These are phyloP conservation scores for Podochytrium sp. DNA, from an alignment of 192 early-diverging fungal genomes.

Conservation along the genomic window DNA sequence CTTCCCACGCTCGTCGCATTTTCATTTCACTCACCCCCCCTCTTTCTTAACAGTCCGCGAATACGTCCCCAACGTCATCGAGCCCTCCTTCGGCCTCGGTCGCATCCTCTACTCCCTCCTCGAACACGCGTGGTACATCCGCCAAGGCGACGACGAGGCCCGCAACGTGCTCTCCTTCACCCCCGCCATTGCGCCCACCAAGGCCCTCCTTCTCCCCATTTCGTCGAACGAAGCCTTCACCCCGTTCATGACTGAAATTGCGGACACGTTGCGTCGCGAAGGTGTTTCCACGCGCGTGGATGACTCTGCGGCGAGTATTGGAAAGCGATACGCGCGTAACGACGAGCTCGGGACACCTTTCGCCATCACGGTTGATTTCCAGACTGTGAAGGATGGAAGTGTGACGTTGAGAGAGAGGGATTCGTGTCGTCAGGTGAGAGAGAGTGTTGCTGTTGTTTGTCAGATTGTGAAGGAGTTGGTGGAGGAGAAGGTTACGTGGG, in stretches of 20 bases:
- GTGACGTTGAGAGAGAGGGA: conserved; percentile 97
- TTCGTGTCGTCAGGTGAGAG: conserved; percentile 93
- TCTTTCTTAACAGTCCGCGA: conserved; percentile 69
- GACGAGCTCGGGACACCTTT: conserved; percentile 98
- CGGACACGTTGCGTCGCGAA: conserved; percentile 66
- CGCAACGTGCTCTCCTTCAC: conserved; percentile 92
- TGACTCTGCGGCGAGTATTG: conserved; percentile 86
- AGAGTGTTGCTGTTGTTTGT: conserved; percentile 66
- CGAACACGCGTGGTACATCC: conserved; percentile 92
- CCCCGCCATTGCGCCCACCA: conserved; percentile 89
- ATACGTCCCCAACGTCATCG: conserved; percentile 97
- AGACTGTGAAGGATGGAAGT: conserved; percentile 89
- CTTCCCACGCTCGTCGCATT: conserved; percentile 58
- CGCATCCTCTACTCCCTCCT: conserved; percentile 95
- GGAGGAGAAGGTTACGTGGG: conserved; percentile 75
- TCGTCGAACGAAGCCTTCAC: conserved; percentile 76
- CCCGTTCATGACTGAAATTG: conserved; percentile 65
- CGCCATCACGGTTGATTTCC: conserved; percentile 97
- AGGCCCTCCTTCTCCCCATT: conserved; percentile 90
- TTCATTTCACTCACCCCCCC: neutral
- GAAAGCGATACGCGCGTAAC: conserved; percentile 94
- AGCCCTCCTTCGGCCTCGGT: conserved; percentile 99
- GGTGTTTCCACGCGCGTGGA: conserved; percentile 88
- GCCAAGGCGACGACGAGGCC: conserved; percentile 79
- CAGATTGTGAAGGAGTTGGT: conserved; percentile 76